These are phyloP conservation scores for Prosopis cineraria DNA, from an alignment of 306 rosid genomes.

Conservation along the genomic window DNA sequence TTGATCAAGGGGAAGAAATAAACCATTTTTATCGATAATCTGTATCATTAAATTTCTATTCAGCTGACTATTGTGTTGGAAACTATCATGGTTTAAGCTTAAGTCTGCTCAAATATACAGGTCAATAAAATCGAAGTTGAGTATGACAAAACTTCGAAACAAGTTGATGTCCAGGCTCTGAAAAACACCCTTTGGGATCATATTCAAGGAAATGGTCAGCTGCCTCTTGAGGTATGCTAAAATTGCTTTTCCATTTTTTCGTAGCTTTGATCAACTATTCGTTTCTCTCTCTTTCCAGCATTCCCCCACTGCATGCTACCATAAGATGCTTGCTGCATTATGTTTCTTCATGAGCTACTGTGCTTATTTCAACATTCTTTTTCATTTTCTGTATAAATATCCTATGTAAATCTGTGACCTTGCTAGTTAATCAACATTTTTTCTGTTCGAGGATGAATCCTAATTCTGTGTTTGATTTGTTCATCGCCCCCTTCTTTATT, in stretches of 20 bases:
- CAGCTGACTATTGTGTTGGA: background rate
- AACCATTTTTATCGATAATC: background rate
- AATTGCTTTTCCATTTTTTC: constrained; percentile 11
- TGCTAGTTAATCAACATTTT: background rate
- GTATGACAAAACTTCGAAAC: constrained; percentile 92
- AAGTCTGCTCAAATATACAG: constrained; percentile 47
- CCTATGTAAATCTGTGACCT: background rate
- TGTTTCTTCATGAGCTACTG: background rate
- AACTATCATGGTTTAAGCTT: constrained; percentile 20
- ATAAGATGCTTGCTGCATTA: constrained; percentile 23
- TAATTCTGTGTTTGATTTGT: constrained; percentile 27
- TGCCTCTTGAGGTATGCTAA: constrained; percentile 57
- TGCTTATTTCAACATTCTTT: constrained; percentile 17
- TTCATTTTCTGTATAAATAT: background rate
- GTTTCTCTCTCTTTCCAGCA: background rate
- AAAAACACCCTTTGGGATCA: constrained; percentile 83
- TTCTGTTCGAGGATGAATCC: constrained; percentile 16
- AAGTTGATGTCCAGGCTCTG: constrained; percentile 88
- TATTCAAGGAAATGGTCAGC: constrained; percentile 59
- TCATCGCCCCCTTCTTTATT: constrained; percentile 19
- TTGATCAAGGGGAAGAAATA: background rate
- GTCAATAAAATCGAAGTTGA: constrained; percentile 91
- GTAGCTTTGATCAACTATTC: background rate
- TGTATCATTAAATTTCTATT: constrained; percentile 6
- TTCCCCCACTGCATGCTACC: background rate